phyloP scores from a whole-genome alignment of 225 moss, liverwort and hornwort genomes.

The Physcomitrellopsis africana region DNA sequence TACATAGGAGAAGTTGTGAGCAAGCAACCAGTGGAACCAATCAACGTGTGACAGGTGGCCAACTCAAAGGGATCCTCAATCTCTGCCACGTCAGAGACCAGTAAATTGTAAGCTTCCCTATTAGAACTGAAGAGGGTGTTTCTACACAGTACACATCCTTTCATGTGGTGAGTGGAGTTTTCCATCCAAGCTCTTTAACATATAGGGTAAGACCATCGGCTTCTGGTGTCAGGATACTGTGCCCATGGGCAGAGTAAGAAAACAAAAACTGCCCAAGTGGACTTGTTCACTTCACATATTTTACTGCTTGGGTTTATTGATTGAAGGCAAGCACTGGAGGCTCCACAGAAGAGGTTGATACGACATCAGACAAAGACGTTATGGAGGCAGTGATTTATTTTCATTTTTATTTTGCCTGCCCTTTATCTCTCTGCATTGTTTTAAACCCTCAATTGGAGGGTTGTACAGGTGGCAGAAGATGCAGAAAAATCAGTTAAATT shows the following conservation, averaged over 20 bases:
- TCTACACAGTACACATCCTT: too few species aligned
- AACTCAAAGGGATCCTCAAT: slow-evolving; percentile 29
- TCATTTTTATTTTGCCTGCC: neutral
- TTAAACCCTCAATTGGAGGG: too few species aligned
- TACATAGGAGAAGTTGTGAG: slow-evolving; percentile 16
- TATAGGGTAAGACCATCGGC: too few species aligned
- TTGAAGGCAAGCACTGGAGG: slow-evolving; percentile 20
- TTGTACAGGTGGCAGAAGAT: slow-evolving; percentile 15
- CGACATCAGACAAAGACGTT: neutral
- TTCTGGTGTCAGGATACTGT: too few species aligned
- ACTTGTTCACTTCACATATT: neutral
- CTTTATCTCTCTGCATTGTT: too few species aligned
- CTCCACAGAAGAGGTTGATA: neutral
- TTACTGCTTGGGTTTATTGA: too few species aligned
- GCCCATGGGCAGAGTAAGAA: too few species aligned
- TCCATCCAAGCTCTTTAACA: too few species aligned
- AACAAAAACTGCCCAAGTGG: neutral
- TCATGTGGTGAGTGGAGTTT: too few species aligned
- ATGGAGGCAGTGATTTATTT: neutral
- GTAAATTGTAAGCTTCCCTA: slow-evolving; percentile 11
- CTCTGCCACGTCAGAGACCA: slow-evolving; percentile 20
- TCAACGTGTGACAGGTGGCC: neutral
- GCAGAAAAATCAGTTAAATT: neutral
- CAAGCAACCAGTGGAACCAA: slow-evolving; percentile 15
- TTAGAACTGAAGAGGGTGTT: too few species aligned